Base-by-base conservation (phyloP, 768 basidiomycete species). In the Russula sp. region DNA sequence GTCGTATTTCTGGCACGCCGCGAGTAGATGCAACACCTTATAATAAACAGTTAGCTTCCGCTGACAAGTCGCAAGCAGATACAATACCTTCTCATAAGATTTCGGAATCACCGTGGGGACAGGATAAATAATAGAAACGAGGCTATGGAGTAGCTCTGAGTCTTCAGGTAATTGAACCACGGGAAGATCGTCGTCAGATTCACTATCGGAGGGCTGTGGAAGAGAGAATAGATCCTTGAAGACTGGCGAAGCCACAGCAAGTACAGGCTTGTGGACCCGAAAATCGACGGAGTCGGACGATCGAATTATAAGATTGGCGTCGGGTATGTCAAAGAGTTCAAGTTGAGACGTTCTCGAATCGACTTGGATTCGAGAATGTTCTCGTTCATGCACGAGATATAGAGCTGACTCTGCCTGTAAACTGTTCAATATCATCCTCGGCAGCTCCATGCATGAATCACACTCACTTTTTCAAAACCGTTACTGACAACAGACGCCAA, bases 1-100 rank as follows among this genome's bases (percentile, higher is more conserved):
- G 11, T 71, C 57, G 53, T 73, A 74, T 59, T 74, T 74, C n/a
- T 54, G 36, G 2, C 66, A 67, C 1, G 69, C 67, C 1, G 61
- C 64, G 11, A 71, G 57, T 18, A 69, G 56, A 22, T 16, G 32
- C 28, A 57, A 28, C 7, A 59, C 9, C 18, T 30, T 48, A 9
- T 52, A 10, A n/a, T 44, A 1, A 44, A 44, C 9, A 4, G 44
- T 44, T 44, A 44, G 20, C 10, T 44, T 4, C 44, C 10, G 8
- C 8, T 13, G n/a, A n/a, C 44, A 40, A 40, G 20, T 44, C 7
- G 10, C 44, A 44, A 24, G 24, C 48, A 14, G 10, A 53, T 34
- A 36, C 14, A 55, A 16, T 26, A 20, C 32, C 16, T 55, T 38
- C 24, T 55, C 51, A 18, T 56, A 58, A 1, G 61, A 57, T 16